Conservation (phyloP, 352 stramenopile genomes). For the Phytopythium vexans region DNA sequence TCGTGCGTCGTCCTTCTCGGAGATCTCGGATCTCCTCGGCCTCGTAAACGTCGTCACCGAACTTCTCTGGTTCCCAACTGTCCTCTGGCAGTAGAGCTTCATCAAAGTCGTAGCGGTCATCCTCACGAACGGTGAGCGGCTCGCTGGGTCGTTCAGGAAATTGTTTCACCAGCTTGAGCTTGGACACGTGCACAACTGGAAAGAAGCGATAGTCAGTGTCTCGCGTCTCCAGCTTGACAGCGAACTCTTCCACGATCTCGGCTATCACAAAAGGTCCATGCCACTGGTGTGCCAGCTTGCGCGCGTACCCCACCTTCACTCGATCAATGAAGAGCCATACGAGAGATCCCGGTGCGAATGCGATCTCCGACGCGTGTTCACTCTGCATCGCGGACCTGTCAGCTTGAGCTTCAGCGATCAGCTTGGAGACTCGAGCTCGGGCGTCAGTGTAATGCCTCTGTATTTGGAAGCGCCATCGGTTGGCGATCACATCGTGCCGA, state of each 20-base stretch:
- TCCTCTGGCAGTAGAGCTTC: constrained; percentile 8
- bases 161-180: constrained; percentile 7
- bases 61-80: constrained; percentile 3
- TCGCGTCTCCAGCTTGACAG: constrained; percentile 3
- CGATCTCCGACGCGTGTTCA: too few relatives aligned
- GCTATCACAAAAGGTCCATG: constrained; percentile 19
- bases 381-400: too few relatives aligned
- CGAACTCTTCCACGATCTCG: constrained; percentile 9
- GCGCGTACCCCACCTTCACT: constrained; percentile 6
- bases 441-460: constrained; percentile 6
- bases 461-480: constrained; percentile 10
- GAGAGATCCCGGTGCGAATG: too few relatives aligned
- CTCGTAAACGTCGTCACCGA: constrained; percentile 1
- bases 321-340: constrained; percentile 7
- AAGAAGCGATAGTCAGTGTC: constrained; percentile 9
- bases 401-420: too few relatives aligned
- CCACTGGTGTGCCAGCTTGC: constrained; percentile 23
- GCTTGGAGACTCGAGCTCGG: neutral
- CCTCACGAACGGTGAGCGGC: neutral
- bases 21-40: constrained; percentile 7
- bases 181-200: constrained; percentile 18
- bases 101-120: constrained; percentile 21
- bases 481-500: too few relatives aligned
- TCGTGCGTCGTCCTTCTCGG: neutral
- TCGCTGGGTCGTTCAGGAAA: constrained; percentile 3